Base-by-base conservation (phyloP, 257 asterid genomes). In the Rehmannia glutinosa region DNA sequence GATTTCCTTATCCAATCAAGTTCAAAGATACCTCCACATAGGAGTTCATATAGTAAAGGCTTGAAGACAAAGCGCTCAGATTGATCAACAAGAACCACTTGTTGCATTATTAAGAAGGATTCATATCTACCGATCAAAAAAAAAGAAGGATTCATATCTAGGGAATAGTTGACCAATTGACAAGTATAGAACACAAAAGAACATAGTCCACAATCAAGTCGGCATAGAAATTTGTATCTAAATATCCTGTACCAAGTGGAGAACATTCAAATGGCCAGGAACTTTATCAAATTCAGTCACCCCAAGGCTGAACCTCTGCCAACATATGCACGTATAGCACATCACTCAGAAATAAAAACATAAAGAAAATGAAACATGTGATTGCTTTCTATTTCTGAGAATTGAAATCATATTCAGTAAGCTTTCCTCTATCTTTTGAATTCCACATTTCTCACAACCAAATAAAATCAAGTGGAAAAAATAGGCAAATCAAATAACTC, bases 21-120 rank as follows among this genome's bases (percentile, higher is more conserved):
- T 60, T 54, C 58, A 55, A 27, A 38, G 35, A 68, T 86, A 93
- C 98, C 98, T 82, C 97, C 97, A 63, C 95, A 88, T 43, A 93
- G 96, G 76, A 93, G 94, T 77, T 90, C 99, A 69, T 93, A 93
- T 36, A 93, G 74, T 82, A 93, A 66, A 47, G 99, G 99, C 89
- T 93, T 93, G 73, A 93, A 93, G 72, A 88, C 96, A 71, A 93
- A 93, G 54, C 89, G 96, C 61, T 90, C 97, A 28, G 86, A 88
- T 76, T 86, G 97, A 75, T 93, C 99, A 64, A 93, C 89, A 63
- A 93, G 97, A 81, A 88, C 85, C 70, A 93, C 92, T 97, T 93
- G 84, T 58, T 52, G 47, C 66, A 60, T 62, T 70, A 56, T 8
- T 28, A 28, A 17, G 1, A 46, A 17, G 10, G 33, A 25, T 49